These are phyloP conservation scores for Taxawa tesnikishii DNA, from an alignment of 2,329 filamentous ascomycete genomes.

Conservation along the genomic window DNA sequence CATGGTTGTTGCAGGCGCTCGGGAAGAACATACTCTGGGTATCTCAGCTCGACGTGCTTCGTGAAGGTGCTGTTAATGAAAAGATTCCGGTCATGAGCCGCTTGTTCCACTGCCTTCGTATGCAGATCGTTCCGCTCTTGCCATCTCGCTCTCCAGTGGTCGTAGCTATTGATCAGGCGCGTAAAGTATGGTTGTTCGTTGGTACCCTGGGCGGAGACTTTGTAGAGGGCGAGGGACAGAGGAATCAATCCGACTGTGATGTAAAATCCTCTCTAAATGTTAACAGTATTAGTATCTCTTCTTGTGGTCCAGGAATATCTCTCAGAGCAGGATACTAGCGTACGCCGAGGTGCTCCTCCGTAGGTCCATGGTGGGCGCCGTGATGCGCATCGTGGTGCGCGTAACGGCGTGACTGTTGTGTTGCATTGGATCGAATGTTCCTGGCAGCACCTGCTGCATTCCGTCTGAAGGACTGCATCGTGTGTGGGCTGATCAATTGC, in stretches of 20 bases:
- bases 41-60: conserved; percentile 41
- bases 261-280: conserved; percentile 33
- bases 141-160: conserved; percentile 39
- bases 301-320: conserved; percentile 8
- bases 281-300: conserved; percentile 6
- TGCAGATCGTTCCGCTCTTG: conserved; percentile 48
- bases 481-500: too few relatives aligned
- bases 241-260: conserved; percentile 33
- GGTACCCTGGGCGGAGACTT: conserved; percentile 26
- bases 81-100: conserved; percentile 48
- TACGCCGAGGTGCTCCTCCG: conserved; percentile 40
- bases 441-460: conserved; percentile 29
- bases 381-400: conserved; percentile 21
- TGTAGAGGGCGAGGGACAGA: conserved; percentile 29
- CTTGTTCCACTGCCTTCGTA: conserved; percentile 49
- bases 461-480: conserved; percentile 34
- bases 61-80: conserved; percentile 36
- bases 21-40: conserved; percentile 48
- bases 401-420: conserved; percentile 28
- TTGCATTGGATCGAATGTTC: conserved; percentile 18
- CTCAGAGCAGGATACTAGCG: conserved; percentile 19
- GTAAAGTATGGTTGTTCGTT: conserved; percentile 32
- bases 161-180: conserved; percentile 45
- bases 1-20: too few relatives aligned
- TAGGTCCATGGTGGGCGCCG: conserved; percentile 23